Base-by-base conservation (phyloP, 352 stramenopile species). In the Globisporangium middletonii region DNA sequence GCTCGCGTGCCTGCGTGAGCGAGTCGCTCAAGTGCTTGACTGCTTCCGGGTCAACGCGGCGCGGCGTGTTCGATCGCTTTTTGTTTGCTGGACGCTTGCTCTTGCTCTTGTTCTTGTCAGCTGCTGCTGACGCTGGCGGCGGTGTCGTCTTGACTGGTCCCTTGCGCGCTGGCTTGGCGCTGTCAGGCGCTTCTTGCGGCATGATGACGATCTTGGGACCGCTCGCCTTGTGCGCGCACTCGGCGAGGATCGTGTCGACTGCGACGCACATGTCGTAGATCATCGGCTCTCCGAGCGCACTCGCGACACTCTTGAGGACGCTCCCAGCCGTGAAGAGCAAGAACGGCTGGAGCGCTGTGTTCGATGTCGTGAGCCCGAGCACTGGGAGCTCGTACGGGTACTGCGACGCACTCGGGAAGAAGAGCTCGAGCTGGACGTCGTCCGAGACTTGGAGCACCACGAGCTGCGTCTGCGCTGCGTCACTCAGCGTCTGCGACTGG, bases 301-400 rank as follows among this genome's bases (percentile, higher is more conserved):
- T 71, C 9, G 68, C 59, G 33, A 72, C 82, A n/a, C 72, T 75
- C 49, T 84, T 72, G 12, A 88, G 67, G 6, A 71, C 75, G 23
- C 72, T 66, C 3, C 73, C 80, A 50, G 67, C 78, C 7, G 73
- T 65, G 51, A 60, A 65, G n/a, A 90, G 46, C 3, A 82, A 62
- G 58, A 85, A 71, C 2, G 65, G 68, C 53, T 70, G 67, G 27
- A 83, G 56, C 3, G 54, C 57, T n/a, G 53, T 18, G 7, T 86
- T 72, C 18, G 64, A 72, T 1, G 75, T 73, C 2, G 66, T 72
- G 33, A 86, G 65, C 3, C 71, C 69, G 4, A 94, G 30, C n/a
- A 88, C 50, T 3, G 78, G 79, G 2, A 91, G 62, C 49, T 90
- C 80, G 37, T 86, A 89, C n/a, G 85, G 85, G 58, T 94, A 94